Conservation (phyloP, 306 rosid genomes). For the Oemleria cerasiformis region DNA sequence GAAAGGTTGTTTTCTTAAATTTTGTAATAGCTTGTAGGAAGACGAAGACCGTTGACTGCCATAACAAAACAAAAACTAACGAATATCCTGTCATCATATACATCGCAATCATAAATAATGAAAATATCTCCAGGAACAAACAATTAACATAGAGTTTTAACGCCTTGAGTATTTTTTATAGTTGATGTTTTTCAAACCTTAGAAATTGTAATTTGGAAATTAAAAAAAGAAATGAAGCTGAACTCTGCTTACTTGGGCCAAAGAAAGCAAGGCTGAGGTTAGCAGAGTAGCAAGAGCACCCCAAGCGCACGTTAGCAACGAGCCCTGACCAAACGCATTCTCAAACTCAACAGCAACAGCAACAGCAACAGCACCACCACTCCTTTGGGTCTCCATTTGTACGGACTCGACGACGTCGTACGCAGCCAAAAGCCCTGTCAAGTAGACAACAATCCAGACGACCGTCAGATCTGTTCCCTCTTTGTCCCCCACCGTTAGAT, state of each 20-base stretch:
- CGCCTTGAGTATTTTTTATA: too few relatives aligned
- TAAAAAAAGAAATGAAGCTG: neutral
- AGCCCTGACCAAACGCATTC: conserved; percentile 14
- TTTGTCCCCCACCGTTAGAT: conserved; percentile 27
- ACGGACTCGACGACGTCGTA: conserved; percentile 22
- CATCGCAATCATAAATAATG: neutral
- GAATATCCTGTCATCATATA: conserved; percentile 6
- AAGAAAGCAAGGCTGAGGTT: conserved; percentile 24
- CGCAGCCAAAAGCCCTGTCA: conserved; percentile 12
- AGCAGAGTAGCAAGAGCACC: conserved; percentile 25
- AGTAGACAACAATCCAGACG: conserved; percentile 11
- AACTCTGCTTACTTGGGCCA: conserved; percentile 23
- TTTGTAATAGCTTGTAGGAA: neutral
- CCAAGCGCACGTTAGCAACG: conserved; percentile 33
- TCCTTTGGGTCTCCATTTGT: conserved; percentile 39
- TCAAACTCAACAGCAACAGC: neutral
- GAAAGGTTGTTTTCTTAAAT: neutral
- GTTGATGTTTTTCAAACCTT: too few relatives aligned
- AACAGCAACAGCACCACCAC: neutral
- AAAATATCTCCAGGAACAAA: neutral
- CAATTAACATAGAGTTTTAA: too few relatives aligned
- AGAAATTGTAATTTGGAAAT: neutral
- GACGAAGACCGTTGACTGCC: neutral
- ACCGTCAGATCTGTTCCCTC: conserved; percentile 32
- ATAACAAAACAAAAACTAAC: neutral